A percentile compares a stretch with the other conserved stretches of the same genome.
These are phyloP conservation scores for Diplodia seriata DNA, from an alignment of 2,329 filamentous ascomycete species.

Conservation along the genomic window DNA sequence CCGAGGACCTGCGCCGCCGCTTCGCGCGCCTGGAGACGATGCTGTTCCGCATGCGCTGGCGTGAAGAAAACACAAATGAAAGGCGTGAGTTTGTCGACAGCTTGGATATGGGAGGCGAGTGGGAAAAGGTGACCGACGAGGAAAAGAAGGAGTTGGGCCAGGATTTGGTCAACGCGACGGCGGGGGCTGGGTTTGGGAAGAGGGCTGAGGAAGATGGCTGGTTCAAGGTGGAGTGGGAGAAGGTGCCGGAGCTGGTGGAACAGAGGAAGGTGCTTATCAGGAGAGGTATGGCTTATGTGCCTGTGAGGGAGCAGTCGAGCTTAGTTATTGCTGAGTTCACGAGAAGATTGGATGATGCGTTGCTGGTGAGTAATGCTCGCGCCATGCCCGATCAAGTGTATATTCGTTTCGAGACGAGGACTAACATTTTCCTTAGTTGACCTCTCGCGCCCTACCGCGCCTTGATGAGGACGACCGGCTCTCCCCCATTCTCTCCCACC, in stretches of 20 bases:
- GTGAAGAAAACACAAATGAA: conserved; percentile 76
- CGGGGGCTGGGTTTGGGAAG: conserved; percentile 49
- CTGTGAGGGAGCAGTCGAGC: conserved; percentile 81
- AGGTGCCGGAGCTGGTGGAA: conserved; percentile 89
- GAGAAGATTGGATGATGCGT: conserved; percentile 75
- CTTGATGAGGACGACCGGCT: conserved; percentile 96
- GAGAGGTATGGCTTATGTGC: conserved; percentile 88
- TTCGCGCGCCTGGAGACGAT: conserved; percentile 88
- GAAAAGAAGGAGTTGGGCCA: conserved; percentile 74
- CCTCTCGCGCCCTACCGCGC: conserved; percentile 86
- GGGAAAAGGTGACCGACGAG: conserved; percentile 79
- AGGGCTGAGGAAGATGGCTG: conserved; percentile 77
- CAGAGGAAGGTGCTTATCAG: conserved; percentile 76
- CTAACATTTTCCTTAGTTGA: conserved; percentile 63
- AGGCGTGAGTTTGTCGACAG: conserved; percentile 76
- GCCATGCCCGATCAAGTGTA: too few relatives aligned
- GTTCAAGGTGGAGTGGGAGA: conserved; percentile 97
- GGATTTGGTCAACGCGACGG: conserved; percentile 64
- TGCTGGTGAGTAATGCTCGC: conserved; percentile 69
- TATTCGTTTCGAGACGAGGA: not conserved
- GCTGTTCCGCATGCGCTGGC: conserved; percentile 84
- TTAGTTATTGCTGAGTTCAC: conserved; percentile 91
- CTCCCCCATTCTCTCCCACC: conserved; percentile 74
- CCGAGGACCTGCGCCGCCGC: conserved; percentile 85
- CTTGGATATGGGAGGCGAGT: conserved; percentile 72